Evolutionary conservation across 2,329 filamentous ascomycete species (phyloP).

Genomic region (Colletotrichum cereale): DNA sequence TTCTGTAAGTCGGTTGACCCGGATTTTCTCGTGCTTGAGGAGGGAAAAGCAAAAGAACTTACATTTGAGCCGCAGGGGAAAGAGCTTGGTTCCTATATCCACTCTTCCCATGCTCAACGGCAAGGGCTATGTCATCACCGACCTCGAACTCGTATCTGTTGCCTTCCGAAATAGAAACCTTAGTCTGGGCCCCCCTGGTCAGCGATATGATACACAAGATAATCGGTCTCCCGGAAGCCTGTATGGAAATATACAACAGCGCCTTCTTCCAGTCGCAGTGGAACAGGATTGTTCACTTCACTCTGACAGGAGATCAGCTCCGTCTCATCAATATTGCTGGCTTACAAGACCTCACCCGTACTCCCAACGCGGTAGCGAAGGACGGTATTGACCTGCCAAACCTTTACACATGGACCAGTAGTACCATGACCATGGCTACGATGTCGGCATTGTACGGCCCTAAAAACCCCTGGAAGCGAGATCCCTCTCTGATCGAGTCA

Average conservation of each 20-base stretch:
- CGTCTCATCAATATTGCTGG: constrained; percentile 47
- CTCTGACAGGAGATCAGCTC: constrained; percentile 45
- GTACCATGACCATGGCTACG: constrained; percentile 53
- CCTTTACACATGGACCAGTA: constrained; percentile 54
- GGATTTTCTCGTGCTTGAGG: too few relatives aligned
- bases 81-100: constrained; percentile 47
- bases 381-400: constrained; percentile 48
- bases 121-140: constrained; percentile 54
- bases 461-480: constrained; percentile 52
- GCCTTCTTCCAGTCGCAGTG: not conserved
- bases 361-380: constrained; percentile 42
- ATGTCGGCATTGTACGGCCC: constrained; percentile 56
- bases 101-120: constrained; percentile 58
- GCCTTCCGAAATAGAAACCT: constrained; percentile 55
- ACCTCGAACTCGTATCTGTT: constrained; percentile 52
- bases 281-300: constrained; percentile 45
- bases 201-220: constrained; percentile 52
- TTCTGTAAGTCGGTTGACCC: too few relatives aligned
- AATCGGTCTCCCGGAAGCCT: constrained; percentile 45
- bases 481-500: constrained; percentile 44
- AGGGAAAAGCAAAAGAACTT: too few relatives aligned
- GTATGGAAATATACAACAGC: constrained; percentile 43
- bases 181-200: constrained; percentile 56
- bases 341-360: constrained; percentile 46
- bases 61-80: not conserved